These are phyloP conservation scores for Lipomyces anomalus DNA, from an alignment of 805 yeast genomes.

Conservation along the genomic window DNA sequence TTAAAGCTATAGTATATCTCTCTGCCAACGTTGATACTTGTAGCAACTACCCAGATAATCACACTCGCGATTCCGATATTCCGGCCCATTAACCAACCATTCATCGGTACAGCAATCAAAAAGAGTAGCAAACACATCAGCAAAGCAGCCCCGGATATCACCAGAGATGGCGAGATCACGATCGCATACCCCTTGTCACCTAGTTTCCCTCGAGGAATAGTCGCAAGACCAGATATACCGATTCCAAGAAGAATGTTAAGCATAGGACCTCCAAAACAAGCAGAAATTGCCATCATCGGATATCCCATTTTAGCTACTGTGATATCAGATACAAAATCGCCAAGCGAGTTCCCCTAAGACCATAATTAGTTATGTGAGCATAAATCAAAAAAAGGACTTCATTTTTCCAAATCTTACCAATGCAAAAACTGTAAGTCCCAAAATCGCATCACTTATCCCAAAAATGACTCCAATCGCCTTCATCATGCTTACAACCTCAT, in stretches of 20 bases:
- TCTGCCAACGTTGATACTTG: constrained; percentile 26
- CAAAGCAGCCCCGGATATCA: constrained; percentile 41
- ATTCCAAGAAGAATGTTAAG: constrained; percentile 71
- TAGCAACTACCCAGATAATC: constrained; percentile 40
- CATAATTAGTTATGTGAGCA: neutral
- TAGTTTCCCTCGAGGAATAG: constrained; percentile 28
- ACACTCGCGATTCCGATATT: constrained; percentile 39
- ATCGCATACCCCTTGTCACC: constrained; percentile 28
- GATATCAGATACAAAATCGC: constrained; percentile 79
- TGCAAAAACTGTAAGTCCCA: constrained; percentile 86
- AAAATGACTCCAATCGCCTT: constrained; percentile 55
- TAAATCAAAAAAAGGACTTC: neutral
- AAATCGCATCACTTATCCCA: constrained; percentile 64
- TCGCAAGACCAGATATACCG: constrained; percentile 64
- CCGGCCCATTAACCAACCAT: constrained; percentile 40
- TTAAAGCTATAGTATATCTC: no score
- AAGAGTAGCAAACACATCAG: constrained; percentile 38
- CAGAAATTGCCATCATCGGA: constrained; percentile 88
- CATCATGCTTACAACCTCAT: constrained; percentile 60
- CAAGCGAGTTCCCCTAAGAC: constrained; percentile 73
- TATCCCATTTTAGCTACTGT: constrained; percentile 76
- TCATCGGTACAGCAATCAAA: constrained; percentile 38
- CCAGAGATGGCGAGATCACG: constrained; percentile 37
- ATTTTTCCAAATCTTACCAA: constrained; percentile 30
- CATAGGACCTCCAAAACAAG: constrained; percentile 91